Conservation (phyloP, 2,329 filamentous ascomycete species). For the Cladorrhinum sp. region DNA sequence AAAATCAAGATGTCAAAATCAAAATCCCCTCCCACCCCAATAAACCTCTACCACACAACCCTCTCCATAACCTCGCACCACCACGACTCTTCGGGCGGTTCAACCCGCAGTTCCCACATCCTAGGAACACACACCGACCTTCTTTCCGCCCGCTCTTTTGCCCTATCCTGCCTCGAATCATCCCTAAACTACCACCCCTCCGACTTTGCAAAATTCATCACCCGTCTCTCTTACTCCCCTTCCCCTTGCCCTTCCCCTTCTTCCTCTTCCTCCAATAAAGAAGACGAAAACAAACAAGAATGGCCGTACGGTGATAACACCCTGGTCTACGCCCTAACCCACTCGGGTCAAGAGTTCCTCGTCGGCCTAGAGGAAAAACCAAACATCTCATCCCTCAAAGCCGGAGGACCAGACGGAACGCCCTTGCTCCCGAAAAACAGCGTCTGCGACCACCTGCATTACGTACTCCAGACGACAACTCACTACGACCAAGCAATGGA, state of each 20-base stretch:
- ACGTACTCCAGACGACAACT: conserved; percentile 42
- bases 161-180: conserved; percentile 30
- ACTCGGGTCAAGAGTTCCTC: conserved; percentile 37
- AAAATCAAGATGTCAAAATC: conserved; percentile 6
- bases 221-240: conserved; percentile 8
- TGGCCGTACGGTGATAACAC: conserved; percentile 41
- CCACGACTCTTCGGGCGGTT: conserved; percentile 31
- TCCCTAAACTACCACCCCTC: conserved; percentile 35
- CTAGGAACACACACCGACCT: conserved; percentile 39
- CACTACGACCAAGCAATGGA: conserved; percentile 36
- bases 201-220: conserved; percentile 38
- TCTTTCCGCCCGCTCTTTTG: conserved; percentile 37
- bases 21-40: conserved; percentile 22
- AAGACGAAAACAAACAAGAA: background rate
- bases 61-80: conserved; percentile 34
- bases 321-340: conserved; percentile 37
- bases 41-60: conserved; percentile 38
- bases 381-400: conserved; percentile 34
- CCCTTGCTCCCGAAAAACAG: conserved; percentile 21
- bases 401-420: conserved; percentile 20
- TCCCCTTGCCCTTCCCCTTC: too few species aligned
- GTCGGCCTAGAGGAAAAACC: conserved; percentile 38
- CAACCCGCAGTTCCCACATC: conserved; percentile 34
- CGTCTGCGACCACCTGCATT: conserved; percentile 32
- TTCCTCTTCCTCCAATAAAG: too few species aligned